phyloP scores from a whole-genome alignment of 305 asterid species.

The Salvia sclarea region DNA sequence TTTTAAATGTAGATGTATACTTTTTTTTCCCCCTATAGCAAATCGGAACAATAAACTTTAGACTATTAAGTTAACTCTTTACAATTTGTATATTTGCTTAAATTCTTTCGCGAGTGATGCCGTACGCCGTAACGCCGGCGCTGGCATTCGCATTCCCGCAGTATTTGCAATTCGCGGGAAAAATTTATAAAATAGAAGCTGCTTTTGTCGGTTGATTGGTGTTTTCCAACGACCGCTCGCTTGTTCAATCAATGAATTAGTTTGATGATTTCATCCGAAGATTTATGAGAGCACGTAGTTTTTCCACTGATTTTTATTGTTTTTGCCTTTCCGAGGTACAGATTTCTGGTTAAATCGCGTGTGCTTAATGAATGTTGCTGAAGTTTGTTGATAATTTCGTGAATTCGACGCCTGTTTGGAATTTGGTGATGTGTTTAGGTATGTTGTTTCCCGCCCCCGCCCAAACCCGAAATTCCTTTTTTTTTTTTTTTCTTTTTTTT shows the following conservation, averaged over 20 bases:
- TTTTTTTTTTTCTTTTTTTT: background rate
- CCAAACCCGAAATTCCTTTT: background rate
- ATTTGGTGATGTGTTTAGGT: background rate
- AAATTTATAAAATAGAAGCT: no score
- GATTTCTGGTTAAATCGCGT: background rate
- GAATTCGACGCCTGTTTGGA: constrained; percentile 7
- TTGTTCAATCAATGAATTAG: no score
- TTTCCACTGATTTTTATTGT: background rate
- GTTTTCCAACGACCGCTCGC: background rate
- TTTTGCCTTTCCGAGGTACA: background rate
- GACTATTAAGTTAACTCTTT: no score
- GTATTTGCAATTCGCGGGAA: no score
- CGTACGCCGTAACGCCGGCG: no score
- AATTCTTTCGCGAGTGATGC: no score
- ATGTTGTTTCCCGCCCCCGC: background rate
- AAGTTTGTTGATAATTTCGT: constrained; percentile 1
- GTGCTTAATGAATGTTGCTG: background rate
- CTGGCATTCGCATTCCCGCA: no score
- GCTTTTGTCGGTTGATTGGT: background rate
- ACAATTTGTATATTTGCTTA: no score
- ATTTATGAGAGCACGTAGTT: background rate
- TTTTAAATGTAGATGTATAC: no score
- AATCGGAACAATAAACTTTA: no score
- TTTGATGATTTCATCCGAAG: background rate
- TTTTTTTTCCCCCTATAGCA: no score